Base-by-base conservation (phyloP, 257 asterid genomes). In the Nicotiana noctiflora region DNA sequence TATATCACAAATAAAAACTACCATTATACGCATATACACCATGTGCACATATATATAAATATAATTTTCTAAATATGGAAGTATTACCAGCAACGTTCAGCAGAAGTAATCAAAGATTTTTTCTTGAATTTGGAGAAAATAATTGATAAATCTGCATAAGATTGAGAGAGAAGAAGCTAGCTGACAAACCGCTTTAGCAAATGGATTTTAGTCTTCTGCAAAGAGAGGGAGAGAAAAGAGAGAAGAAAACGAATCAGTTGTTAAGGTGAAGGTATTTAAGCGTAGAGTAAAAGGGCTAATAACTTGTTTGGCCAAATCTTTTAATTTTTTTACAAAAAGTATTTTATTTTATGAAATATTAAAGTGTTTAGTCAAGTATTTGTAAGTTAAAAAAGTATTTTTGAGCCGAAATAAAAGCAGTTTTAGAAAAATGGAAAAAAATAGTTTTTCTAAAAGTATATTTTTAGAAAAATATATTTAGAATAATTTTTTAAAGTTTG, bases 181-280 rank as follows among this genome's bases (percentile, higher is more conserved):
- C 78, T 3, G 78, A 72, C 60, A 72, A 72, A 25, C 27, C 14
- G 78, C 21, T 23, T 25, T 13, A 23, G 9, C 62, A 25, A 49
- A 49, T 74, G 44, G 25, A 12, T 14, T 49, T 49, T 25, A 32
- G 61, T 57, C 44, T 74, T 49, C 23, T 49, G 76, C n/a, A 66
- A 11, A 1, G 74, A 65, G 27, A 56, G 18, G n/a, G 19, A 27
- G 18, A 27, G 37, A 59, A 68, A 4, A 55, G 80, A 57, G 6
- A 72, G 60, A 40, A 27, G 37, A 59, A 68, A 4, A 55, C 27
- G 57, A 84, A 56, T 4, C 12, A 75, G 62, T 46, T 14, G 37
- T 62, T 32, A 55, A 79, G 49, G 32, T 13, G 19, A 68, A 13
- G 49, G 67, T 79, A 79, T 80, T 85, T 85, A 85, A 82, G 77